Conservation (phyloP, 2,329 filamentous ascomycete species). For the Tolypocladium album region DNA sequence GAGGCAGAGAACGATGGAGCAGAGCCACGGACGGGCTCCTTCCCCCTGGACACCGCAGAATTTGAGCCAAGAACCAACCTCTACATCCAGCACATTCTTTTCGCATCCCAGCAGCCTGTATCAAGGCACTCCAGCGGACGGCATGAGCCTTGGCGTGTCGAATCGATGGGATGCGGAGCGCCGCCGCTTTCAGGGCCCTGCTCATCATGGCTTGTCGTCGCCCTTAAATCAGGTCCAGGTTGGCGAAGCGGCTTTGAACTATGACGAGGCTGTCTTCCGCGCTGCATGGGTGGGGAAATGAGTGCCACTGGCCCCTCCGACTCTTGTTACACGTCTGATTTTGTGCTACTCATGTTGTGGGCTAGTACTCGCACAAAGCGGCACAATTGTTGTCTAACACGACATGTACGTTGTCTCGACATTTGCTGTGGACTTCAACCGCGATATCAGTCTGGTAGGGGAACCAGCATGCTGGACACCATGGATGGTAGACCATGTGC, state of each 20-base stretch:
- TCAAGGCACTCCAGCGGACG: conserved; percentile 30
- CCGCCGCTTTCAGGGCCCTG: conserved; percentile 8
- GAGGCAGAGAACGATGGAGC: conserved; percentile 7
- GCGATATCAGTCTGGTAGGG: background rate
- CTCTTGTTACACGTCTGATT: background rate
- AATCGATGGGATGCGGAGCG: background rate
- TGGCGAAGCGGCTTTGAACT: conserved; percentile 21
- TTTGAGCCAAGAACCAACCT: conserved; percentile 8
- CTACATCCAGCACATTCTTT: conserved; percentile 26
- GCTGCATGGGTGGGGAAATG: conserved; percentile 17
- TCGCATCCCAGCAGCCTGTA: conserved; percentile 41
- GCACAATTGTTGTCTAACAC: background rate
- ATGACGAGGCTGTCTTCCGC: conserved; percentile 23
- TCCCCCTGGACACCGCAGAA: conserved; percentile 10
- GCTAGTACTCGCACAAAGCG: background rate
- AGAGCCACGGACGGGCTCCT: conserved; percentile 8
- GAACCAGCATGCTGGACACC: background rate
- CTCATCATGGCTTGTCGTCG: conserved; percentile 5
- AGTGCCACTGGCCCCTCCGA: background rate
- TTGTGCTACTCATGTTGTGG: background rate
- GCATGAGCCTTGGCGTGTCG: conserved; percentile 4
- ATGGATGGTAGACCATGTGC: background rate
- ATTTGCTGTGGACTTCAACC: background rate
- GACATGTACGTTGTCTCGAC: background rate
- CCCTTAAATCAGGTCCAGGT: conserved; percentile 17